Percentiles rank a stretch among this genome's conserved stretches.
phyloP scores from a whole-genome alignment of 306 rosid species.

The Castanea crenata region DNA sequence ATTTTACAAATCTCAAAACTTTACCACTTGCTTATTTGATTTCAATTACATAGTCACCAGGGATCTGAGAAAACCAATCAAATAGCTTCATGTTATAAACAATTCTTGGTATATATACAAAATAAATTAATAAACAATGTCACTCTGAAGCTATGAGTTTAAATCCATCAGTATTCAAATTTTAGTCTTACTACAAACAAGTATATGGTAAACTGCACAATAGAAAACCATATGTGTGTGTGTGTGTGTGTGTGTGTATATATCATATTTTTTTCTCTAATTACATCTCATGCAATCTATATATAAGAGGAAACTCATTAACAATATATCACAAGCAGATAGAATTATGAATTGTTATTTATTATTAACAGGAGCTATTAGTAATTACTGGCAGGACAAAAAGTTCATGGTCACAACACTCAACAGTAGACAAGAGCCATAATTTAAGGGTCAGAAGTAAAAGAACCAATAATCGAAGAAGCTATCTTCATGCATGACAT shows the following conservation, averaged over 20 bases:
- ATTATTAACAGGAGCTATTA: background rate
- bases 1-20: slow-evolving; percentile 28
- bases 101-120: background rate
- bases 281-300: slow-evolving; percentile 13
- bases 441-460: background rate
- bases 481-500: background rate
- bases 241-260: too few species aligned
- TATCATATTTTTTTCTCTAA: background rate
- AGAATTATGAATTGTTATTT: background rate
- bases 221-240: too few species aligned
- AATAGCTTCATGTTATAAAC: background rate
- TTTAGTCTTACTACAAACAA: background rate
- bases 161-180: background rate
- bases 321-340: background rate
- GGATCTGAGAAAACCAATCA: slow-evolving; percentile 9
- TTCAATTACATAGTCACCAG: slow-evolving; percentile 12
- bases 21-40: slow-evolving; percentile 13
- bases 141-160: background rate
- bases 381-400: background rate
- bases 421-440: background rate
- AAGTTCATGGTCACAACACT: background rate
- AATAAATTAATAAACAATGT: background rate
- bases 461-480: background rate
- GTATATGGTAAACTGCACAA: background rate
- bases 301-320: background rate